phyloP scores from a whole-genome alignment of 768 basidiomycete genomes.

The Saitozyma podzolica region DNA sequence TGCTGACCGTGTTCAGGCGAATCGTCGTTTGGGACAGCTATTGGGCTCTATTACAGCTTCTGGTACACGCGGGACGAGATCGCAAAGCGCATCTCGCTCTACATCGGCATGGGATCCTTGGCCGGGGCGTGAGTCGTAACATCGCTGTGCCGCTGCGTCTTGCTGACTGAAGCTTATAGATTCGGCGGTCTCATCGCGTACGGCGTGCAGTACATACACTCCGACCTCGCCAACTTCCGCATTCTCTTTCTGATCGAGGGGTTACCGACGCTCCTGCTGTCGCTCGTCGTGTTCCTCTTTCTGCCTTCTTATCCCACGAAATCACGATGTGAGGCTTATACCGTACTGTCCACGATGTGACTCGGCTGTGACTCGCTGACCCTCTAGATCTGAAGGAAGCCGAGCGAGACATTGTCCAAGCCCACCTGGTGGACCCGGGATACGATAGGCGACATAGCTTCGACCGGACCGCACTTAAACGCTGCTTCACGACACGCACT shows the following conservation, averaged over 20 bases:
- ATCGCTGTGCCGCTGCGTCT: too few species aligned
- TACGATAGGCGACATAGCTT: too few species aligned
- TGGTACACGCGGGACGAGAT: background rate
- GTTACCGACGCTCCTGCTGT: background rate
- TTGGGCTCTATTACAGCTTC: background rate
- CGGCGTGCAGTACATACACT: background rate
- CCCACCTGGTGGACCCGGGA: too few species aligned
- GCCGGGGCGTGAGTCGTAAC: background rate
- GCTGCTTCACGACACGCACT: too few species aligned
- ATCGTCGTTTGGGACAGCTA: background rate
- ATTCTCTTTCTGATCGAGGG: background rate
- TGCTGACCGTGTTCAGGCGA: background rate
- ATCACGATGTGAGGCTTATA: background rate
- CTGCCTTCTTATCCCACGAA: background rate
- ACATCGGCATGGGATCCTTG: background rate
- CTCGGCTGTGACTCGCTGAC: too few species aligned
- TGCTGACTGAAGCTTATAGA: background rate
- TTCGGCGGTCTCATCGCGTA: background rate
- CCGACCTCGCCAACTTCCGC: background rate
- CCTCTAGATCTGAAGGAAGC: too few species aligned
- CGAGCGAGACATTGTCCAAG: too few species aligned
- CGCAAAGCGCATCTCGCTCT: background rate
- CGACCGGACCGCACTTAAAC: too few species aligned
- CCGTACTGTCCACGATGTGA: constrained; percentile 54
- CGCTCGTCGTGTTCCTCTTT: background rate